Conservation (phyloP, 1,284 basidiomycete genomes). For the Melampsora americana region DNA sequence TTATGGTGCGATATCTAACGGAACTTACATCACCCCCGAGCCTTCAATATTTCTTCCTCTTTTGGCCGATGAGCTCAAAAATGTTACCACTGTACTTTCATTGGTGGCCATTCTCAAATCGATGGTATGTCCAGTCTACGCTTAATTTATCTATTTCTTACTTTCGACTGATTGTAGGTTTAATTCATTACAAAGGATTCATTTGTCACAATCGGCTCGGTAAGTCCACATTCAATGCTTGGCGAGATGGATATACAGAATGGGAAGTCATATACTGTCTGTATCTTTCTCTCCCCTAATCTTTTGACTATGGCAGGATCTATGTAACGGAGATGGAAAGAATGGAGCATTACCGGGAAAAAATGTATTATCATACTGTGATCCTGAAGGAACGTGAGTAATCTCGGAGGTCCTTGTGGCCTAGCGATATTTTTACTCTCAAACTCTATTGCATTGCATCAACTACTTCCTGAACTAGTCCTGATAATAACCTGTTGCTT, state of each 20-base stretch:
- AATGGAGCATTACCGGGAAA: constrained; percentile 30
- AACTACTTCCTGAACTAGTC: neutral
- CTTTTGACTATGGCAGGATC: constrained; percentile 2
- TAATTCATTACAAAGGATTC: constrained; percentile 11
- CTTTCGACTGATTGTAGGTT: neutral
- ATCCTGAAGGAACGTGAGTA: constrained; percentile 36
- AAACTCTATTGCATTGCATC: no score
- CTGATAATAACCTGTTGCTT: neutral
- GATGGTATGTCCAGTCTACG: constrained; percentile 6
- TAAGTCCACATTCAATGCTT: neutral
- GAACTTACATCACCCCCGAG: constrained; percentile 25
- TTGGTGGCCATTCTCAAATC: constrained; percentile 15
- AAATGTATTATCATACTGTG: constrained; percentile 33
- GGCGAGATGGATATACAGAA: no score
- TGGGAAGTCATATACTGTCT: no score
- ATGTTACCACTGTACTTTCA: constrained; percentile 32
- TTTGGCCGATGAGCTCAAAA: constrained; percentile 25
- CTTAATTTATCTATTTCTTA: neutral
- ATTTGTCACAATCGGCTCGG: constrained; percentile 25
- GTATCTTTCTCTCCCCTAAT: no score
- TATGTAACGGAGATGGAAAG: constrained; percentile 30
- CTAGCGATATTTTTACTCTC: neutral
- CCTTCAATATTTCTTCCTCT: constrained; percentile 17
- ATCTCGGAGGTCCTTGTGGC: neutral
- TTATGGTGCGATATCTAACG: constrained; percentile 18